Evolutionary conservation across 1,284 basidiomycete species (phyloP).

Genomic region (Cutaneotrichosporon dermatis): DNA sequence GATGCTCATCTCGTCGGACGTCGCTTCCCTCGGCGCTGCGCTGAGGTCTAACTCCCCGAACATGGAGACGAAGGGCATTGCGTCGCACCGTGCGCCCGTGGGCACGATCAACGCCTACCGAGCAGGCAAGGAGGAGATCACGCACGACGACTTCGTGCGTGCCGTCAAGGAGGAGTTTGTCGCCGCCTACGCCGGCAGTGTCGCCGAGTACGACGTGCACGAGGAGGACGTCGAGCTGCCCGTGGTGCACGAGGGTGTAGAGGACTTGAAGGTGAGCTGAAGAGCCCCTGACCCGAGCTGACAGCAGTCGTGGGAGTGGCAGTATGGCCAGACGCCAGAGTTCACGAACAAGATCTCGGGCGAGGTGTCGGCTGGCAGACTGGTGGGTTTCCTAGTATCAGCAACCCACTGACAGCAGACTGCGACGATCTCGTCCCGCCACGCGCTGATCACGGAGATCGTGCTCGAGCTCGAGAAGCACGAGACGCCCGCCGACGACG

Average conservation of each 20-base stretch:
- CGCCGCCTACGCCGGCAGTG: slow-evolving; percentile 57
- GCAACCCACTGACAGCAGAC: slow-evolving; percentile 31
- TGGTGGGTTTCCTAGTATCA: slow-evolving; percentile 45
- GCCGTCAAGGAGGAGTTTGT: slow-evolving; percentile 70
- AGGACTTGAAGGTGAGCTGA: slow-evolving; percentile 51
- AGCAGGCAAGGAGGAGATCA: slow-evolving; percentile 44
- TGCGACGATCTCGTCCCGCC: slow-evolving; percentile 48
- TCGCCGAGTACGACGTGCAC: slow-evolving; percentile 52
- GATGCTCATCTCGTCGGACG: slow-evolving; percentile 86
- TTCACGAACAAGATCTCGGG: slow-evolving; percentile 57
- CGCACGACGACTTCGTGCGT: slow-evolving; percentile 66
- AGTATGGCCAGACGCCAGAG: slow-evolving; percentile 89
- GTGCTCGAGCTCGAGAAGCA: slow-evolving; percentile 25
- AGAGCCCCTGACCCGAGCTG: neutral
- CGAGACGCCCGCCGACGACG: slow-evolving; percentile 17
- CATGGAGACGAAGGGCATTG: slow-evolving; percentile 79
- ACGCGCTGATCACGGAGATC: slow-evolving; percentile 50
- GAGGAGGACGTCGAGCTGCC: slow-evolving; percentile 54
- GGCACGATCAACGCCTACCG: slow-evolving; percentile 66
- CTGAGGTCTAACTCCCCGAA: slow-evolving; percentile 63
- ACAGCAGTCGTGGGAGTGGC: slow-evolving; percentile 82
- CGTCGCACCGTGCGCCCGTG: slow-evolving; percentile 83
- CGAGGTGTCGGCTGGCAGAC: slow-evolving; percentile 29
- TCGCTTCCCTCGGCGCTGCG: slow-evolving; percentile 66
- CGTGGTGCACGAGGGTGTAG: slow-evolving; percentile 61